Base-by-base conservation (phyloP, 768 basidiomycete genomes). In the Suillus variegatus region DNA sequence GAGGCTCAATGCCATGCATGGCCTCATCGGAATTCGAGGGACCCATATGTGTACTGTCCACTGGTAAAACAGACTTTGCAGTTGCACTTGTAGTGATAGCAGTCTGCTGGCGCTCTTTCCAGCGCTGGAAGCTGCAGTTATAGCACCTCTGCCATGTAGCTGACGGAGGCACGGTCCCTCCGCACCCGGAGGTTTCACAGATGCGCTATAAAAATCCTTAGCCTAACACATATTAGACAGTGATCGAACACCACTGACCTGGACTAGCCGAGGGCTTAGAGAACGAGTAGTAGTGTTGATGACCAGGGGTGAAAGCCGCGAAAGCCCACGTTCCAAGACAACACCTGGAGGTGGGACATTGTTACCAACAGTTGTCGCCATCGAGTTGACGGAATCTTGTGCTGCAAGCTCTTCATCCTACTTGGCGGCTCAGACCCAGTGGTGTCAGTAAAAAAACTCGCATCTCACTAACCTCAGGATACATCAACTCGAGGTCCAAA, bases 391-490 rank as follows among this genome's bases (percentile, higher is more conserved):
- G 2, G 25, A 60, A 60, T 18, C 28, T 20, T 28, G 58, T 43
- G 58, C 41, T 28, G 41, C 25, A 43, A 43, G 40, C 8, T 60
- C 58, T 12, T 60, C 58, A 28, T 60, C 58, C 58, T 60, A 60
- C 40, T 32, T 25, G 16, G 10, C 16, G 13, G 38, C 35, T 63
- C 38, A 58, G 51, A 40, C 25, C 14, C 28, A 20, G 22, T 36
- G 25, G n/a, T 20, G 8, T 14, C 9, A 38, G 16, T 40, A 28
- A 5, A 20, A 9, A 8, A 47, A 58, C 20, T 28, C 8, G 3
- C 18, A 60, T 38, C 32, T 36, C 47, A 58, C 69, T 46, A 22
- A 75, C 74, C 28, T 73, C 68, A 13, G 75, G 73, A 65, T 76
- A 76, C 0, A 67, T 32, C 3, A 74, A 49, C 8, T 74, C 68